Percentiles rank a stretch among this genome's conserved stretches.
Evolutionary conservation across 768 basidiomycete genomes (phyloP).

Genomic region (Mycena chlorophos): DNA sequence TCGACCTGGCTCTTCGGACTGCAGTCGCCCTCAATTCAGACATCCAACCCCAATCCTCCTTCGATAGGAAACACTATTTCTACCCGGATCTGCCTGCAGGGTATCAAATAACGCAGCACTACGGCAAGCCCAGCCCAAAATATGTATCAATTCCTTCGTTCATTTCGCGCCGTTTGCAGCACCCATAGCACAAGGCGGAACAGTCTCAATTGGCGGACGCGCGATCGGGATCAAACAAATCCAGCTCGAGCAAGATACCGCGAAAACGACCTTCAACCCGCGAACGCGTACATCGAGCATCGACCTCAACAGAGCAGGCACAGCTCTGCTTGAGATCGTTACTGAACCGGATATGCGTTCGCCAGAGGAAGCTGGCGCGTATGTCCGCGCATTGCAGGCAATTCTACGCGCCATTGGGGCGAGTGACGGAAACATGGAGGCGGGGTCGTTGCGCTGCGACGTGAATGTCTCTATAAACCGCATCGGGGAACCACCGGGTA

Average conservation of each 20-base stretch:
- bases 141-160: background rate
- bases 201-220: constrained; percentile 45
- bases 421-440: constrained; percentile 97
- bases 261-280: constrained; percentile 70
- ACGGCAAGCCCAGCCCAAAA: constrained; percentile 67
- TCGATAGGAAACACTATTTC: constrained; percentile 98
- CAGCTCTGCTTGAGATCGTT: constrained; percentile 92
- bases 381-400: constrained; percentile 80
- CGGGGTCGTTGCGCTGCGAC: constrained; percentile 92
- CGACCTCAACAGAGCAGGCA: constrained; percentile 90
- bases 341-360: constrained; percentile 92
- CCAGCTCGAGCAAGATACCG: constrained; percentile 97
- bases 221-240: constrained; percentile 88
- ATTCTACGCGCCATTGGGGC: constrained; percentile 81
- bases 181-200: constrained; percentile 74
- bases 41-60: constrained; percentile 72
- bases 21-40: constrained; percentile 72
- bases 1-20: constrained; percentile 78
- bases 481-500: constrained; percentile 62
- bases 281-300: constrained; percentile 57
- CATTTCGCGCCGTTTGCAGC: constrained; percentile 43
- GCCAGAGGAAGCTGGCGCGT: constrained; percentile 87
- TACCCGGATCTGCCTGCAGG: constrained; percentile 93
- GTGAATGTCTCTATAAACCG: constrained; percentile 91
- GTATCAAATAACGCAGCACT: constrained; percentile 97